Evolutionary conservation across 108 stramenopile genomes (phyloP).

Genomic region (Hondaea fermentalgiana): DNA sequence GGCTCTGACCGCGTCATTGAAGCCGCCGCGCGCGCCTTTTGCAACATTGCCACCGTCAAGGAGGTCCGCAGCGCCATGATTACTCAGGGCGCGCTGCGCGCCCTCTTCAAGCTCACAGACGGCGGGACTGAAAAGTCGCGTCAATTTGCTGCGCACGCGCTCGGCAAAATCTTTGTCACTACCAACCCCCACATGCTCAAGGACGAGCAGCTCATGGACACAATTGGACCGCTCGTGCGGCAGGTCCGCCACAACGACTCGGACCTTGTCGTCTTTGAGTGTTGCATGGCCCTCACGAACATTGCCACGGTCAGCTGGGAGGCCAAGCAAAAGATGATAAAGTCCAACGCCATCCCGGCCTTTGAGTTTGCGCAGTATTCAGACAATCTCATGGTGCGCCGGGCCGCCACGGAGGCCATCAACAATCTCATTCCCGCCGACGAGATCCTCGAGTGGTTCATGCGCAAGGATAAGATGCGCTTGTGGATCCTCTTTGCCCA

Average conservation of each 20-base stretch:
- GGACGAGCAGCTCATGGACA: conserved; percentile 70
- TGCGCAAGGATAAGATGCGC: conserved; percentile 63
- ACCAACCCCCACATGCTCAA: conserved; percentile 80
- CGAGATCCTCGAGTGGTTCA: conserved; percentile 61
- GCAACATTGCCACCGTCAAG: conserved; percentile 33
- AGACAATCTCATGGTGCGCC: conserved; percentile 82
- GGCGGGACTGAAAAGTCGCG: conserved; percentile 63
- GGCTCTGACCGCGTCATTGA: conserved; percentile 29
- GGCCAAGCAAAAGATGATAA: conserved; percentile 70
- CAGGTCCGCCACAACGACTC: conserved; percentile 71
- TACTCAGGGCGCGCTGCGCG: background rate
- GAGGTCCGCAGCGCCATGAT: conserved; percentile 43
- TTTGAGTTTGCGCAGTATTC: conserved; percentile 83
- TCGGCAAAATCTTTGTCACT: conserved; percentile 87
- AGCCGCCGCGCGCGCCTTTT: background rate
- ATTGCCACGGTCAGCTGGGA: conserved; percentile 71
- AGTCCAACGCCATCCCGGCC: conserved; percentile 59
- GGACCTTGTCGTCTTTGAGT: conserved; percentile 87
- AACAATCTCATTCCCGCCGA: conserved; percentile 76
- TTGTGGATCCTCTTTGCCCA: conserved; percentile 75
- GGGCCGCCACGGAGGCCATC: conserved; percentile 87
- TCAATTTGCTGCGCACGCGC: conserved; percentile 66
- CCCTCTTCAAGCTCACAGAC: conserved; percentile 40
- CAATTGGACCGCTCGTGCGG: conserved; percentile 75
- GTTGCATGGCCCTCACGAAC: conserved; percentile 82